Evolutionary conservation across 1,284 basidiomycete genomes (phyloP).

Genomic region (Trichosporon sp.): DNA sequence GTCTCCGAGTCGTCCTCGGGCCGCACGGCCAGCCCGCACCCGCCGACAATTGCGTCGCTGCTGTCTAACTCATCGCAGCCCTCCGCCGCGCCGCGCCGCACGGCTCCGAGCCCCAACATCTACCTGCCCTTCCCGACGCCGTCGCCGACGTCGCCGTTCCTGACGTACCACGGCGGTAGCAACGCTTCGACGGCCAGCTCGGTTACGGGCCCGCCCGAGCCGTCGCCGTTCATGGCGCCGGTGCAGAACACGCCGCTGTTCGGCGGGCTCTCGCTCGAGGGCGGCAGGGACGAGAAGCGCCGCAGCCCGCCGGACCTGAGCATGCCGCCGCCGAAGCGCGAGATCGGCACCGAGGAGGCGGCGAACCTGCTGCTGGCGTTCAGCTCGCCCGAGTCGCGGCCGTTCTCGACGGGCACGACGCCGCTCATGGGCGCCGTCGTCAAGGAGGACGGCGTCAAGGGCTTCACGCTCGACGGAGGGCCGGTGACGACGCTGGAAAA

Average conservation of each 20-base stretch:
- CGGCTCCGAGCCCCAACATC: slow-evolving; percentile 36
- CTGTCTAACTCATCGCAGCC: slow-evolving; percentile 16
- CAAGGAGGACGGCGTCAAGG: slow-evolving; percentile 2
- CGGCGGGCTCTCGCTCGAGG: slow-evolving; percentile 33
- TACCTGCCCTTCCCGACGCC: slow-evolving; percentile 48
- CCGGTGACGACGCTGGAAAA: background rate
- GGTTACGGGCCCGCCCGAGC: slow-evolving; percentile 31
- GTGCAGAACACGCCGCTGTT: slow-evolving; percentile 40
- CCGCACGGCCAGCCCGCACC: slow-evolving; percentile 12
- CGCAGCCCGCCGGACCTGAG: slow-evolving; percentile 20
- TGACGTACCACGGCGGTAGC: slow-evolving; percentile 26
- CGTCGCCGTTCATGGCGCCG: slow-evolving; percentile 42
- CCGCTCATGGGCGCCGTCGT: slow-evolving; percentile 24
- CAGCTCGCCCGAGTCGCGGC: slow-evolving; percentile 41
- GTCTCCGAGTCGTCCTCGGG: slow-evolving; percentile 60
- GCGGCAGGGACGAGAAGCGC: slow-evolving; percentile 11
- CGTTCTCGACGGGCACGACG: slow-evolving; percentile 21
- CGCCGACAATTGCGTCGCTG: slow-evolving; percentile 16
- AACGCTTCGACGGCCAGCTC: slow-evolving; percentile 5
- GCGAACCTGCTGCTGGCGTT: slow-evolving; percentile 45
- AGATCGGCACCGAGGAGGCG: slow-evolving; percentile 41
- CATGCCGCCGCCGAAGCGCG: slow-evolving; percentile 8
- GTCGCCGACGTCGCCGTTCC: slow-evolving; percentile 45
- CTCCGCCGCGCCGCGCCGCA: slow-evolving; percentile 15
- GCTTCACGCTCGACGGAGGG: slow-evolving; percentile 27